These are phyloP conservation scores for Ramaria rubella DNA, from an alignment of 768 basidiomycete species.

Conservation along the genomic window DNA sequence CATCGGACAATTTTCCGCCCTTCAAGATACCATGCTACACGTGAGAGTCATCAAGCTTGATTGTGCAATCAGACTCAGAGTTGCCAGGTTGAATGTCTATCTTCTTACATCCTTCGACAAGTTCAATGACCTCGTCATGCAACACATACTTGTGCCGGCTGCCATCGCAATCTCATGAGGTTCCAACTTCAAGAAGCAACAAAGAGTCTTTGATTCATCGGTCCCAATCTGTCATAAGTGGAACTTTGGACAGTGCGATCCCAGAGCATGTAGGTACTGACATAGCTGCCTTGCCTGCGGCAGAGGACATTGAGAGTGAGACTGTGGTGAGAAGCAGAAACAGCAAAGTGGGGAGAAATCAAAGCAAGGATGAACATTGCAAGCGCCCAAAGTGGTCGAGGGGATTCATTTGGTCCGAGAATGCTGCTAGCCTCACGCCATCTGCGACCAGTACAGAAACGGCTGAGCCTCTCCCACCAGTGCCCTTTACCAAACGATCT, in stretches of 20 bases:
- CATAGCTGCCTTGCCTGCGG: too few species aligned
- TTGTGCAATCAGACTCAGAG: not conserved
- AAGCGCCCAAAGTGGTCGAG: not conserved
- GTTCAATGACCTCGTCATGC: not conserved
- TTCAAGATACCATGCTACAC: not conserved
- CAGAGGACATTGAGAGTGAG: too few species aligned
- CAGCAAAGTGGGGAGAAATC: not conserved
- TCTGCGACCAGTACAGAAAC: not conserved
- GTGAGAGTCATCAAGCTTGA: not conserved
- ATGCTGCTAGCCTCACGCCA: not conserved
- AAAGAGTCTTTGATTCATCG: too few species aligned
- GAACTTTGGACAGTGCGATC: too few species aligned
- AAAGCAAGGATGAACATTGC: not conserved
- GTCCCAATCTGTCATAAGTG: too few species aligned
- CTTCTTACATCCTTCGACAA: not conserved
- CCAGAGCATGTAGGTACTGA: too few species aligned
- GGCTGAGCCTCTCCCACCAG: not conserved
- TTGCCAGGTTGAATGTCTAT: not conserved
- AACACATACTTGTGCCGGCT: not conserved
- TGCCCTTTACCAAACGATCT: not conserved
- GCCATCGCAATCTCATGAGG: too few species aligned
- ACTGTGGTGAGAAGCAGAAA: too few species aligned
- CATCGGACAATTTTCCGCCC: not conserved
- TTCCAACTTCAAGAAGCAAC: too few species aligned
- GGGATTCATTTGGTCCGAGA: not conserved